Evolutionary conservation across 805 yeast genomes (phyloP).

Genomic region (Saccharomyces eubayanus): DNA sequence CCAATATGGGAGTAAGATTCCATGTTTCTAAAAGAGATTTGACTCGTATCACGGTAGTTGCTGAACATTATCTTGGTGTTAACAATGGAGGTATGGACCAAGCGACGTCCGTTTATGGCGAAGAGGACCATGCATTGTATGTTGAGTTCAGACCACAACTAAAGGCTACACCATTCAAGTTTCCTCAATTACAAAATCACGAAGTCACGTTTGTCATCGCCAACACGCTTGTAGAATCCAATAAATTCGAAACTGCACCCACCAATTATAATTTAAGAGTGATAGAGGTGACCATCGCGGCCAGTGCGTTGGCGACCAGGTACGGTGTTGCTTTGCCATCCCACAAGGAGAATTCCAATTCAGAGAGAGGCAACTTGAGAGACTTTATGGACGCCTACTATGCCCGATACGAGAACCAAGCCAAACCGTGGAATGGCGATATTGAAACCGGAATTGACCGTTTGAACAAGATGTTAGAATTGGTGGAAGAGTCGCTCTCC

Average conservation of each 20-base stretch:
- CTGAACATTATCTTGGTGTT: slow-evolving; percentile 66
- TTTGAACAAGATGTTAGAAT: slow-evolving; percentile 34
- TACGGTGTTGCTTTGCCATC: slow-evolving; percentile 38
- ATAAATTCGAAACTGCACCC: slow-evolving; percentile 65
- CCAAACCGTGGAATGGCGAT: slow-evolving; percentile 41
- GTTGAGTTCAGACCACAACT: slow-evolving; percentile 55
- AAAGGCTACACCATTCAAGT: slow-evolving; percentile 43
- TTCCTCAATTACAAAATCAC: slow-evolving; percentile 40
- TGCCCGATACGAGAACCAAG: slow-evolving; percentile 18
- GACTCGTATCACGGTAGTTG: slow-evolving; percentile 51
- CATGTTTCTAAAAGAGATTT: slow-evolving; percentile 42
- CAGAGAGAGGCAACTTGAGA: slow-evolving; percentile 47
- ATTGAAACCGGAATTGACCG: slow-evolving; percentile 36
- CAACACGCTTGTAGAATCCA: slow-evolving; percentile 53
- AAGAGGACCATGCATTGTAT: slow-evolving; percentile 45
- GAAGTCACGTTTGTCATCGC: slow-evolving; percentile 51
- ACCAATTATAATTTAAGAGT: slow-evolving; percentile 61
- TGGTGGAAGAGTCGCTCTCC: slow-evolving; percentile 38
- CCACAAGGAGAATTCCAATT: slow-evolving; percentile 36
- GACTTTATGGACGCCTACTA: slow-evolving; percentile 53
- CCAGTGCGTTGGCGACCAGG: slow-evolving; percentile 46
- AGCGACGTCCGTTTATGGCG: slow-evolving; percentile 62
- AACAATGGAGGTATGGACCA: slow-evolving; percentile 80
- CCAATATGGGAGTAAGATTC: slow-evolving; percentile 37
- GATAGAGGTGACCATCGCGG: slow-evolving; percentile 63